These are phyloP conservation scores for Mycena crocata DNA, from an alignment of 768 basidiomycete genomes.

Conservation along the genomic window DNA sequence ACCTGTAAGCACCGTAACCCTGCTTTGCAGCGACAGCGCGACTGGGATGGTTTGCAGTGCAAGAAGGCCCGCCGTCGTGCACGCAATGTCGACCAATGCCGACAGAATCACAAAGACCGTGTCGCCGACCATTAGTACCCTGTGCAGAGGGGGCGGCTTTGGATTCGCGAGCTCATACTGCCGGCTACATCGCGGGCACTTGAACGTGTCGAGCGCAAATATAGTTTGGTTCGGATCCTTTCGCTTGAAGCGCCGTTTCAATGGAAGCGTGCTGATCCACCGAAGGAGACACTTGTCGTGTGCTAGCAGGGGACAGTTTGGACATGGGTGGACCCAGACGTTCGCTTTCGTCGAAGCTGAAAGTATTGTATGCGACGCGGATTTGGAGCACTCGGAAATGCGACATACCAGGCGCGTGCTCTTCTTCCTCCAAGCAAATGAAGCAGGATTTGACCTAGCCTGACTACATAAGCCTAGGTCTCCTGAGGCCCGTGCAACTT, in stretches of 20 bases:
- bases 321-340: conserved; percentile 31
- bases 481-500: background rate
- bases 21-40: conserved; percentile 8
- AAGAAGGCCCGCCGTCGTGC: conserved; percentile 1
- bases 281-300: conserved; percentile 29
- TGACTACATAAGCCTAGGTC: background rate
- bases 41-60: conserved; percentile 14
- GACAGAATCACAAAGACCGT: background rate
- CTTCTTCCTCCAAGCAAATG: conserved; percentile 31
- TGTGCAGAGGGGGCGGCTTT: background rate
- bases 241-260: background rate
- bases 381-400: background rate
- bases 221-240: background rate
- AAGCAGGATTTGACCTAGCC: conserved; percentile 30
- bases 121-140: background rate
- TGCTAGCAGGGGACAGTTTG: conserved; percentile 24
- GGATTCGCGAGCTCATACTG: conserved; percentile 23
- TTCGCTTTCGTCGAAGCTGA: background rate
- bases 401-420: conserved; percentile 11
- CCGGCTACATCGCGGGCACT: conserved; percentile 23
- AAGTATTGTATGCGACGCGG: background rate
- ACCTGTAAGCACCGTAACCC: conserved; percentile 16
- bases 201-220: conserved; percentile 23
- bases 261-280: conserved; percentile 26
- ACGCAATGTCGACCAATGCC: conserved; percentile 9